Percentiles rank a stretch among this genome's conserved stretches.
Evolutionary conservation across 805 yeast genomes (phyloP).

Genomic region (Myxozyma lipomycoides): DNA sequence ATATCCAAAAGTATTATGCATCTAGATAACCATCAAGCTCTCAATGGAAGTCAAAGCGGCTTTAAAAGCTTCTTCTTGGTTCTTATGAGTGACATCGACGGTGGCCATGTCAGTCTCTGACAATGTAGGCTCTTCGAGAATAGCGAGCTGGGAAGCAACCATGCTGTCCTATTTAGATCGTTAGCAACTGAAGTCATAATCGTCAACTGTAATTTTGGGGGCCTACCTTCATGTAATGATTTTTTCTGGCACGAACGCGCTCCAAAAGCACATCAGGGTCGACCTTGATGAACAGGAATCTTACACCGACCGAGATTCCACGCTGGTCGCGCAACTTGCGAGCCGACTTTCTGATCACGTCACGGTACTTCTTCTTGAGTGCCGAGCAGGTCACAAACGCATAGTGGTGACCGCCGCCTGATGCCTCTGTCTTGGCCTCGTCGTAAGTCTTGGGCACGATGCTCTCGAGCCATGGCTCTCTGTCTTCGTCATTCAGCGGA

Average conservation of each 20-base stretch:
- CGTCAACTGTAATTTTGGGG: neutral
- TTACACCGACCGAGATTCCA: conserved; percentile 40
- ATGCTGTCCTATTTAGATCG: conserved; percentile 22
- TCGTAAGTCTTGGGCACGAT: conserved; percentile 40
- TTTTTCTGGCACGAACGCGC: conserved; percentile 61
- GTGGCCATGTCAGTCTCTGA: conserved; percentile 26
- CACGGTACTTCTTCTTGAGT: conserved; percentile 70
- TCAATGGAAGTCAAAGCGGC: neutral
- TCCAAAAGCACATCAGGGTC: conserved; percentile 54
- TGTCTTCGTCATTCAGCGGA: conserved; percentile 82
- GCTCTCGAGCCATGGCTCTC: conserved; percentile 81
- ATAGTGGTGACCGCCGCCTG: conserved; percentile 18
- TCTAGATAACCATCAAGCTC: neutral
- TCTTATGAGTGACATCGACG: conserved; percentile 24
- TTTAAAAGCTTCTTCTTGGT: conserved; percentile 11
- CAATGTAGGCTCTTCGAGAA: conserved; percentile 26
- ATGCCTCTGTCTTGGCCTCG: conserved; percentile 37
- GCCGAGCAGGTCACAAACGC: conserved; percentile 80
- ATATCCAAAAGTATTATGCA: neutral
- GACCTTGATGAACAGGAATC: conserved; percentile 66
- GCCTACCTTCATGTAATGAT: conserved; percentile 75
- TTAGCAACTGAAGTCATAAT: neutral
- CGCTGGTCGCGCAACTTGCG: conserved; percentile 24
- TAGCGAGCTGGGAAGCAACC: conserved; percentile 28
- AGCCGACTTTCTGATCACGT: conserved; percentile 46